These are phyloP conservation scores for Cicer cuneatum DNA, from an alignment of 306 rosid species.

Conservation along the genomic window DNA sequence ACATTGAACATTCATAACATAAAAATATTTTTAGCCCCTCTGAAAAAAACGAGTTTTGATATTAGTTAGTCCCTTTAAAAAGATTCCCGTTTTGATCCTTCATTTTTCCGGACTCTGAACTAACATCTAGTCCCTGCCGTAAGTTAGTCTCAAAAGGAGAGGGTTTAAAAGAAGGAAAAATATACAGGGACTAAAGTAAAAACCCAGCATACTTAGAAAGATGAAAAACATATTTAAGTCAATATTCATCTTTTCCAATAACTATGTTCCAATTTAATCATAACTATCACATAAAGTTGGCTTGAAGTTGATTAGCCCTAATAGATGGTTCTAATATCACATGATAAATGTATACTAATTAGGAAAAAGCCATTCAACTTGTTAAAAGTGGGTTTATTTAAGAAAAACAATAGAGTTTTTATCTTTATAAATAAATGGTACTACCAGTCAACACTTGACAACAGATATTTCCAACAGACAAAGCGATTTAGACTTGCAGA, in stretches of 20 bases:
- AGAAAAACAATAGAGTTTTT: background rate
- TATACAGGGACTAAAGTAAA: background rate
- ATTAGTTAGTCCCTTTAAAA: too few relatives aligned
- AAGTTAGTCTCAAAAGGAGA: too few relatives aligned
- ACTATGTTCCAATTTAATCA: background rate
- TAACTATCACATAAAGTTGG: slow-evolving; percentile 12
- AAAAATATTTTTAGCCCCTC: background rate
- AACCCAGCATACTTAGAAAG: background rate
- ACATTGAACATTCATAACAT: background rate
- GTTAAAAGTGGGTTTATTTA: slow-evolving; percentile 10
- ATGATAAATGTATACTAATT: background rate
- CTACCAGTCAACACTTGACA: background rate
- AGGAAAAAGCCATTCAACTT: slow-evolving; percentile 21
- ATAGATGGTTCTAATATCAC: background rate
- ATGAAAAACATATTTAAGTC: background rate
- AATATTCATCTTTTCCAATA: slow-evolving; percentile 7
- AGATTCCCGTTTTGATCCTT: too few relatives aligned
- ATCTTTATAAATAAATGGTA: background rate
- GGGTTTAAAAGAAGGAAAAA: background rate
- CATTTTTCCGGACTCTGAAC: too few relatives aligned
- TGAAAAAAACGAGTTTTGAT: background rate
- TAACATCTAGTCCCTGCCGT: too few relatives aligned
- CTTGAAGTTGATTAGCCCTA: slow-evolving; percentile 26
- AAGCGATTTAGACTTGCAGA: background rate
- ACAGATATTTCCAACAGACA: background rate